phyloP scores from a whole-genome alignment of 495 filamentous ascomycete genomes.

The Gamarada debralockiae region DNA sequence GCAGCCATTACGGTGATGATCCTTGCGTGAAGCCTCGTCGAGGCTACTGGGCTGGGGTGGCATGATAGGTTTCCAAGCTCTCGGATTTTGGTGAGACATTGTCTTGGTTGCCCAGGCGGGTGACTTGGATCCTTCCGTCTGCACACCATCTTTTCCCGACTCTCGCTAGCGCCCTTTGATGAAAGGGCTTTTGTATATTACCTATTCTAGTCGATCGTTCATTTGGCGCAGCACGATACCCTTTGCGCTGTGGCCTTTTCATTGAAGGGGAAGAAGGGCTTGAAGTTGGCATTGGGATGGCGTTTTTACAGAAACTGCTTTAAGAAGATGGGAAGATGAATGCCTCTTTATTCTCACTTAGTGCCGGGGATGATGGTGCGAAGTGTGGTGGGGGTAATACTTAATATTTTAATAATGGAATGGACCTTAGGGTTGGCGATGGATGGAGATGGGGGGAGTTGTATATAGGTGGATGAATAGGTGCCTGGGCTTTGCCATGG shows the following conservation, averaged over 20 bases:
- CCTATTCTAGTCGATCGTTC: not conserved
- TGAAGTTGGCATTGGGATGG: conserved; percentile 1
- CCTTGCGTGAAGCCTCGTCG: not conserved
- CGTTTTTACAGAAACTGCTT: not conserved
- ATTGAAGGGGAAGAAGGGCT: not conserved
- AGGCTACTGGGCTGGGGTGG: not conserved
- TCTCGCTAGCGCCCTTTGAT: not conserved
- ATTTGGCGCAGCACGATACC: not conserved
- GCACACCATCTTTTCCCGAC: not conserved
- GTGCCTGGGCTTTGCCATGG: not conserved
- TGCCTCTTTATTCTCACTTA: no score
- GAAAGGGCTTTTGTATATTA: conserved; percentile 2
- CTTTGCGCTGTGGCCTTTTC: not conserved
- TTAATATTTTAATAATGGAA: conserved; percentile 17
- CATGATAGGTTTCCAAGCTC: no score
- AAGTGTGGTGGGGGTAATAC: conserved; percentile 13
- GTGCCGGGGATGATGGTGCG: not conserved
- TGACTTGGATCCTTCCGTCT: not conserved
- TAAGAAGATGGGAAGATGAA: no score
- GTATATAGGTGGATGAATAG: not conserved
- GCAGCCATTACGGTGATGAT: conserved; percentile 54
- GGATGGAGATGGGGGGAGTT: not conserved
- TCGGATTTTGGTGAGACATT: no score
- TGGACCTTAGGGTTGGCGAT: not conserved
- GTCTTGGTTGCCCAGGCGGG: no score